A percentile compares a stretch with the other conserved stretches of the same genome.
These are phyloP conservation scores for Scedosporium boydii DNA, from an alignment of 2,329 filamentous ascomycete genomes.

Conservation along the genomic window DNA sequence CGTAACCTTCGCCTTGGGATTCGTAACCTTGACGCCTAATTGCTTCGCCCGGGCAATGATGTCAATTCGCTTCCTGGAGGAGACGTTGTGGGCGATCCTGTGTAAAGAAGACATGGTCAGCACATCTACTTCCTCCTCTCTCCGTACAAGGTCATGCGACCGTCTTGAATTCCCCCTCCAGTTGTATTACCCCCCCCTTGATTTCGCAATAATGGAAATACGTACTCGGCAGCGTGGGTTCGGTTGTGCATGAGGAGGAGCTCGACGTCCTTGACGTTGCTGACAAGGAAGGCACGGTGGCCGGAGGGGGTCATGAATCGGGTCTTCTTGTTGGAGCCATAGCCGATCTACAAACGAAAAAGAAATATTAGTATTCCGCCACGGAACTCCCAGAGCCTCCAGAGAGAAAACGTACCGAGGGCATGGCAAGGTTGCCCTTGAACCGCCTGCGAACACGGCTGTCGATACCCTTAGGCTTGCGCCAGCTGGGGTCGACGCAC, in stretches of 20 bases:
- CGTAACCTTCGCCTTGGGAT: constrained; percentile 97
- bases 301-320: constrained; percentile 97
- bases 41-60: constrained; percentile 97
- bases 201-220: constrained; percentile 15
- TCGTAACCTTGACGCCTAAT: constrained; percentile 98
- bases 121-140: not conserved
- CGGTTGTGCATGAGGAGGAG: constrained; percentile 99
- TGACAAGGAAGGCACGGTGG: constrained; percentile 99
- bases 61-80: constrained; percentile 96
- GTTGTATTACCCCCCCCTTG: not conserved
- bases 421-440: constrained; percentile 92
- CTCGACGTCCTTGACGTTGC: constrained; percentile 92
- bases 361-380: not conserved
- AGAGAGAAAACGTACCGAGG: constrained; percentile 67
- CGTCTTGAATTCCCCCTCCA: not conserved
- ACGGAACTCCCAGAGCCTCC: too few species aligned
- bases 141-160: not conserved
- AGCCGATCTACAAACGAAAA: constrained; percentile 66
- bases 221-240: constrained; percentile 97
- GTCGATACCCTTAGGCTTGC: constrained; percentile 99
- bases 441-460: constrained; percentile 95
- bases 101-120: constrained; percentile 12
- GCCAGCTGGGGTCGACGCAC: constrained; percentile 83
- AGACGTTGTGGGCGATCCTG: constrained; percentile 97
- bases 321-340: constrained; percentile 99